Evolutionary conservation across 345 rosid species (phyloP), one percentile per base, ranked within the genome.

Genomic region (Citrus sp.): DNA sequence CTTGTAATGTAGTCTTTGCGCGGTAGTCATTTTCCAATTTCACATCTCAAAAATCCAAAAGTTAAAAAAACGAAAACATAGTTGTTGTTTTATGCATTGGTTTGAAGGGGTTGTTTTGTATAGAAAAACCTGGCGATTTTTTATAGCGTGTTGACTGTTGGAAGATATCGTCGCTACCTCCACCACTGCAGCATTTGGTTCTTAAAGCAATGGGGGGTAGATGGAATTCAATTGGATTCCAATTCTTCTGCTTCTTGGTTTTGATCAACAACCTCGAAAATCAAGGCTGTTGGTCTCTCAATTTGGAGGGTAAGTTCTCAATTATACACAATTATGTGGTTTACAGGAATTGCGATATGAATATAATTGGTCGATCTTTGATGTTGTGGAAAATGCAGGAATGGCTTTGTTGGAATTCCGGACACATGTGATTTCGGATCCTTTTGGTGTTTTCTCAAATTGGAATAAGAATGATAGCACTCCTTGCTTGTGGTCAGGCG

Each of bases 401-500:
- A 78, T 87, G 54, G 80, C 86, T 64, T 84, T 96, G 87, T 81
- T 94, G 87, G 84, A 89, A 81, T 91, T 96, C 82, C 89, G 89
- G 46, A 84, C 79, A 69, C 84, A 79, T 71, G 90, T 94, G 74
- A 70, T 78, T 67, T 86, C 87, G n/a, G 97, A 96, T 88, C 95
- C 97, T 70, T 77, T 82, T 76, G 92, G 87, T 82, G 90, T 84
- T 65, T 86, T 94, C 70, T 86, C 86, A 6, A 87, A 87, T 79
- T 96, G 99, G 99, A 86, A 85, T 84, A 80, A 75, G 24, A 74
- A 80, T 75, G 89, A 86, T 69, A 72, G 54, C 35, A 84, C 85
- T 74, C 88, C 93, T 7, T 96, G 99, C 80, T 70, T 71, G 75
- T 96, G 99, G 99, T 84, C 80, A 22, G 95, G 97, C 37, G 88